Evolutionary conservation across 305 asterid species (phyloP).

Genomic region (Solanum hybrid): DNA sequence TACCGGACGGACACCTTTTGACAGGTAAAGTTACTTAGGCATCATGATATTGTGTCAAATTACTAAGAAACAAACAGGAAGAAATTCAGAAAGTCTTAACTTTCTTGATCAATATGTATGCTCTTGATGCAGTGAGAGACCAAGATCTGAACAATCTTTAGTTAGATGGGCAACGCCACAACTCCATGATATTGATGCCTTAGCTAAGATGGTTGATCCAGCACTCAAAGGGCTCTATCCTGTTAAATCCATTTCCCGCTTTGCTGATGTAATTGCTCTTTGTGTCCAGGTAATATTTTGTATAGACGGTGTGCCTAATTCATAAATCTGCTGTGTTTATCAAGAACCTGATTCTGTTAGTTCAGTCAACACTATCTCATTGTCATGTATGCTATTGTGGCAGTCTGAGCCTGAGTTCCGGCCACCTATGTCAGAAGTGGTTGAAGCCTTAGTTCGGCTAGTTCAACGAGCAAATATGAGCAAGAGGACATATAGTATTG

Average conservation of each 20-base stretch:
- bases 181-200: slow-evolving; percentile 42
- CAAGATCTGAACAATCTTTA: slow-evolving; percentile 33
- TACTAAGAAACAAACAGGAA: background rate
- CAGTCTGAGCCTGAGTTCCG: slow-evolving; percentile 81
- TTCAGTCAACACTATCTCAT: background rate
- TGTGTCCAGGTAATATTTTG: slow-evolving; percentile 36
- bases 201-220: slow-evolving; percentile 45
- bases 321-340: background rate
- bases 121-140: slow-evolving; percentile 19
- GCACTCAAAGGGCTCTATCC: slow-evolving; percentile 38
- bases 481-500: slow-evolving; percentile 64
- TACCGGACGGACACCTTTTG: slow-evolving; percentile 18
- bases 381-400: background rate
- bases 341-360: background rate
- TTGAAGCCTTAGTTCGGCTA: slow-evolving; percentile 62
- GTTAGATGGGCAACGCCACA: slow-evolving; percentile 47
- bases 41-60: background rate
- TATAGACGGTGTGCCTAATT: background rate
- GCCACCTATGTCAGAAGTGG: slow-evolving; percentile 82
- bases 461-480: slow-evolving; percentile 88
- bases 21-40: slow-evolving; percentile 8
- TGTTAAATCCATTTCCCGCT: slow-evolving; percentile 37
- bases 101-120: background rate
- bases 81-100: background rate
- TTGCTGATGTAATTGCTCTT: slow-evolving; percentile 40